Conservation (phyloP, 129 eudicot genomes). For the Flaveria ramosissima region DNA sequence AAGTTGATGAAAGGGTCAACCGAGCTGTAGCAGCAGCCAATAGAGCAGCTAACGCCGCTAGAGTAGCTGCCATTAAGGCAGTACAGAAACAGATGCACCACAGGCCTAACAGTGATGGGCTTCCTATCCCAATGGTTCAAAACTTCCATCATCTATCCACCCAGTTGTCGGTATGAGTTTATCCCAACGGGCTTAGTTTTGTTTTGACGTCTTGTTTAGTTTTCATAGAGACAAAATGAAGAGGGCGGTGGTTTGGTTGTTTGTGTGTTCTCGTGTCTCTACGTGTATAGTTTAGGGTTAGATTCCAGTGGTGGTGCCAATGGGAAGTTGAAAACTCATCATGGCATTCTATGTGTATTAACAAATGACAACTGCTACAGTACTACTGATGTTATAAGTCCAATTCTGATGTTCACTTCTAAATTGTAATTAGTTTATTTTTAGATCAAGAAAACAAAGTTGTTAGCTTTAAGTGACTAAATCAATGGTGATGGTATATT, state of each 20-base stretch:
- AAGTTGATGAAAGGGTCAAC: slow-evolving; percentile 95
- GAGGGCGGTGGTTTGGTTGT: slow-evolving; percentile 22
- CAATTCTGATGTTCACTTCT: slow-evolving; percentile 24
- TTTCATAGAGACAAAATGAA: slow-evolving; percentile 25
- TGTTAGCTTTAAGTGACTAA: not conserved
- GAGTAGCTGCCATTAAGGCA: slow-evolving; percentile 94
- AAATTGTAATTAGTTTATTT: not conserved
- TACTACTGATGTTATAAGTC: slow-evolving; percentile 33
- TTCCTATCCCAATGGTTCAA: slow-evolving; percentile 48
- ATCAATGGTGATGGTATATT: slow-evolving; percentile 9
- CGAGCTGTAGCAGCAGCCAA: slow-evolving; percentile 93
- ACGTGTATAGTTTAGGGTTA: slow-evolving; percentile 39
- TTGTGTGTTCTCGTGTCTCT: slow-evolving; percentile 24
- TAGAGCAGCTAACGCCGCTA: slow-evolving; percentile 89
- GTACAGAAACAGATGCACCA: slow-evolving; percentile 92
- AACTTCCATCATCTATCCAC: slow-evolving; percentile 41
- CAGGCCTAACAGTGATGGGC: slow-evolving; percentile 55
- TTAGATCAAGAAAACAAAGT: not conserved
- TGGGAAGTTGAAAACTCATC: slow-evolving; percentile 48
- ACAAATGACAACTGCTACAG: slow-evolving; percentile 29
- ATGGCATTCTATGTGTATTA: slow-evolving; percentile 43
- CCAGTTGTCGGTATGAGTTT: slow-evolving; percentile 28
- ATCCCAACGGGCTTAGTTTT: slow-evolving; percentile 24
- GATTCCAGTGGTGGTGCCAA: slow-evolving; percentile 35
- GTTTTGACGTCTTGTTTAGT: slow-evolving; percentile 27